phyloP scores from a whole-genome alignment of 164 flowering plant species.

The Nymphaea colorata region DNA sequence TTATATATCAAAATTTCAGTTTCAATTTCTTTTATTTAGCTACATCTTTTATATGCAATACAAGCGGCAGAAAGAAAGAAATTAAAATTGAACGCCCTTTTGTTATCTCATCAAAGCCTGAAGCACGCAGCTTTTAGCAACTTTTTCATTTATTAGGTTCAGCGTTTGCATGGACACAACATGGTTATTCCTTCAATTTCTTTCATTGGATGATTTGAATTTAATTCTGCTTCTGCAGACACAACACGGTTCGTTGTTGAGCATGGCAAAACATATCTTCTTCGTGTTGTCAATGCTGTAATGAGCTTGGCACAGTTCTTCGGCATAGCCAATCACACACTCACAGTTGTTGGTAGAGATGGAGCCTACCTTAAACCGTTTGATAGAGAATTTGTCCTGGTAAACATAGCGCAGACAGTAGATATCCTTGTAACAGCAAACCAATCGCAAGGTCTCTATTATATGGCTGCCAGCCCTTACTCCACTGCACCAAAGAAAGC shows the following conservation, averaged over 20 bases:
- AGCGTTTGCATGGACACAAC: too few species aligned
- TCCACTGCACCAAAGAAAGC: constrained; percentile 2
- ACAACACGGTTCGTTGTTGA: constrained; percentile 3
- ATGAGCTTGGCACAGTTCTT: constrained; percentile 12
- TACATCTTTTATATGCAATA: too few species aligned
- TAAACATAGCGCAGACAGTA: constrained; percentile 17
- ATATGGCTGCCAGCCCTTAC: constrained; percentile 21
- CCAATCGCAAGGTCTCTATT: constrained; percentile 10
- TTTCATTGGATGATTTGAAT: too few species aligned
- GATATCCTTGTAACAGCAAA: constrained; percentile 15
- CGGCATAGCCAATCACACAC: constrained; percentile 9
- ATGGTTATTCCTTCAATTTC: too few species aligned
- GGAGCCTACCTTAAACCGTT: constrained; percentile 15
- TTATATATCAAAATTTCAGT: too few species aligned
- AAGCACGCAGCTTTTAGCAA: too few species aligned
- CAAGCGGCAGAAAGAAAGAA: too few species aligned
- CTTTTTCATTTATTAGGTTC: too few species aligned
- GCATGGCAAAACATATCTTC: constrained; percentile 11
- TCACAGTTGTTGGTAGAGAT: constrained; percentile 12
- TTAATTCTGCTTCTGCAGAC: neutral
- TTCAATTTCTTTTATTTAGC: too few species aligned
- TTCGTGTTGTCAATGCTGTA: constrained; percentile 9
- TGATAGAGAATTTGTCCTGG: constrained; percentile 8
- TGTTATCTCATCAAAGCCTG: too few species aligned
- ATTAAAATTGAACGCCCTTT: too few species aligned